Percentiles rank a stretch among this genome's conserved stretches.
Evolutionary conservation across 768 basidiomycete species (phyloP).

Genomic region (Fibroporia radiculosa): DNA sequence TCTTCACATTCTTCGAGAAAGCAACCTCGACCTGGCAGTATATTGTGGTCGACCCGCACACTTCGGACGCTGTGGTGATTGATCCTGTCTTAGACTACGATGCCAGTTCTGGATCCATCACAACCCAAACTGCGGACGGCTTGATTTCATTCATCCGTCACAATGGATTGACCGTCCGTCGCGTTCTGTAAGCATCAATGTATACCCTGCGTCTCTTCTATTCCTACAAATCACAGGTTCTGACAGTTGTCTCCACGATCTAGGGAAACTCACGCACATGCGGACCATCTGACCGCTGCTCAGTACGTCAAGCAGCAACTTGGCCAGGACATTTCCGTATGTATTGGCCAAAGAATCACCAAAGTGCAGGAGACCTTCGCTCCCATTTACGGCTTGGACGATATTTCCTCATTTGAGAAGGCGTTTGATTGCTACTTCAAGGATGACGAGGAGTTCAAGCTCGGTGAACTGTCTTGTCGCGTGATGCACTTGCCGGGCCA

Average conservation of each 20-base stretch:
- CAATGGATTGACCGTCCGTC: conserved; percentile 23
- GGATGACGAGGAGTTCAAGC: conserved; percentile 27
- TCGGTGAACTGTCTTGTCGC: conserved; percentile 22
- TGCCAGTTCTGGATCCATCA: conserved; percentile 21
- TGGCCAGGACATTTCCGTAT: conserved; percentile 22
- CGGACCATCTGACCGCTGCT: conserved; percentile 31
- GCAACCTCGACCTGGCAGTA: conserved; percentile 37
- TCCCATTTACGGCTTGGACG: conserved; percentile 25
- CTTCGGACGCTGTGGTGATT: conserved; percentile 34
- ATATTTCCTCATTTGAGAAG: conserved; percentile 15
- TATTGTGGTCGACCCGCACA: conserved; percentile 48
- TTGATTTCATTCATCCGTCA: conserved; percentile 24
- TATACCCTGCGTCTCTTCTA: neutral
- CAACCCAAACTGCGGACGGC: conserved; percentile 26
- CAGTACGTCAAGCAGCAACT: conserved; percentile 27
- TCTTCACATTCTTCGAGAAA: conserved; percentile 22
- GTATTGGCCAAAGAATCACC: conserved; percentile 29
- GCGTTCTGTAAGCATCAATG: conserved; percentile 24
- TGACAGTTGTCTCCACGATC: neutral
- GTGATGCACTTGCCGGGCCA: conserved; percentile 32
- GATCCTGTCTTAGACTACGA: conserved; percentile 31
- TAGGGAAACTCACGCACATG: conserved; percentile 33
- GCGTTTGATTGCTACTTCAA: conserved; percentile 27
- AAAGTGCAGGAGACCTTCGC: conserved; percentile 28
- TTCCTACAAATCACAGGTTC: neutral